phyloP scores from a whole-genome alignment of 208 protist species.

The Leishmania arabica region DNA sequence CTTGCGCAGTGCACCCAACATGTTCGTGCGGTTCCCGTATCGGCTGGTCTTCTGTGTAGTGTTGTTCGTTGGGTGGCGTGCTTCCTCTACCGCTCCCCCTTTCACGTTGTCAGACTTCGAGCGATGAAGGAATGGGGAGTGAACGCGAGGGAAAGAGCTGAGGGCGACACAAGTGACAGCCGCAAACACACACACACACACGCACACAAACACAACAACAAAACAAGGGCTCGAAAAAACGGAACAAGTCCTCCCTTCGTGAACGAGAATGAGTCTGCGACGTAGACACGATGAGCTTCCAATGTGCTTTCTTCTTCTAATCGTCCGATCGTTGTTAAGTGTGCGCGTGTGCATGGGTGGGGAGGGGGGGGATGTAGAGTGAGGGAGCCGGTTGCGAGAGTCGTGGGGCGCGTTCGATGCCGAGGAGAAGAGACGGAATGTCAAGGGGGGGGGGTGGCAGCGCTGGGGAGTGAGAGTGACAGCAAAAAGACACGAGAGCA shows the following conservation, averaged over 20 bases:
- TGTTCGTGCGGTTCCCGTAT: background rate
- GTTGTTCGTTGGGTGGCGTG: background rate
- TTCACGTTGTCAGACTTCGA: background rate
- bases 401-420: background rate
- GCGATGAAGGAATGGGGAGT: background rate
- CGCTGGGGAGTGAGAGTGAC: background rate
- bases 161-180: background rate
- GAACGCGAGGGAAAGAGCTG: too few species aligned
- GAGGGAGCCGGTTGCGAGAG: background rate
- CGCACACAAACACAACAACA: background rate
- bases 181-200: background rate
- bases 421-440: background rate
- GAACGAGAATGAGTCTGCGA: background rate
- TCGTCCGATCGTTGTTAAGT: background rate
- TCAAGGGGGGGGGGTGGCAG: background rate
- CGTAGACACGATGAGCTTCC: background rate
- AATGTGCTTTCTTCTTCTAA: background rate
- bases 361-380: background rate
- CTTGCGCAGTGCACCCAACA: slow-evolving; percentile 18
- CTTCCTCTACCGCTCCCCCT: background rate
- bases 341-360: background rate
- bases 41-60: background rate
- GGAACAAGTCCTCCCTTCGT: background rate
- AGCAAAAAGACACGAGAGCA: background rate
- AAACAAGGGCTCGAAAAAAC: background rate